A percentile compares a stretch with the other conserved stretches of the same genome.
phyloP scores from a whole-genome alignment of 2,329 filamentous ascomycete genomes.

The Didymella pomorum region DNA sequence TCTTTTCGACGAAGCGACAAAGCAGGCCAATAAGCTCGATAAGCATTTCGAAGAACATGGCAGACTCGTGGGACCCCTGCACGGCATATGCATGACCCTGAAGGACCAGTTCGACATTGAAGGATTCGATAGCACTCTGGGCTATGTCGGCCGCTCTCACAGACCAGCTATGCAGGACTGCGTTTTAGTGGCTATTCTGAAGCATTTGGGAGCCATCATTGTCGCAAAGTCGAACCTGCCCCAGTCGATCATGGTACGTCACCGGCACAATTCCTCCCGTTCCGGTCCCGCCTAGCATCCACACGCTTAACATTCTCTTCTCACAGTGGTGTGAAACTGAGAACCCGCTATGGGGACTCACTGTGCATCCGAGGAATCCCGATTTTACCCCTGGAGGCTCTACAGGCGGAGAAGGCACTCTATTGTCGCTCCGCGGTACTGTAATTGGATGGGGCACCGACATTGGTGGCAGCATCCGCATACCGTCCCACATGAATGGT shows the following conservation, averaged over 20 bases:
- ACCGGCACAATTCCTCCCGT: conserved; percentile 4
- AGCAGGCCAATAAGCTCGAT: conserved; percentile 54
- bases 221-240: conserved; percentile 63
- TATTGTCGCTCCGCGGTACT: conserved; percentile 63
- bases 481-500: conserved; percentile 67
- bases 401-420: conserved; percentile 66
- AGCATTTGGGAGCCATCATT: conserved; percentile 59
- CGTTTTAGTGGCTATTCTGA: conserved; percentile 65
- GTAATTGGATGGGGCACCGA: conserved; percentile 67
- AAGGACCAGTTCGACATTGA: conserved; percentile 61
- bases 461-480: conserved; percentile 64
- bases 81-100: conserved; percentile 58
- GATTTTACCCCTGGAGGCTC: conserved; percentile 64
- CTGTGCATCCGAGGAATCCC: conserved; percentile 65
- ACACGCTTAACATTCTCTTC: conserved; percentile 49
- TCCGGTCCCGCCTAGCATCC: conserved; percentile 42
- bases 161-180: conserved; percentile 60
- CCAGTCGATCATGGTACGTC: conserved; percentile 62
- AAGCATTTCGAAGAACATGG: conserved; percentile 46
- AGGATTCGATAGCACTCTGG: conserved; percentile 61
- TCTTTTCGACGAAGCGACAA: conserved; percentile 55
- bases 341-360: conserved; percentile 68
- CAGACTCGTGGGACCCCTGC: conserved; percentile 55
- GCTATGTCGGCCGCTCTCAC: conserved; percentile 70
- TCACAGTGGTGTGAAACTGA: conserved; percentile 66